Evolutionary conservation across 2,329 filamentous ascomycete genomes (phyloP).

Genomic region (Aureobasidium mangrovei): DNA sequence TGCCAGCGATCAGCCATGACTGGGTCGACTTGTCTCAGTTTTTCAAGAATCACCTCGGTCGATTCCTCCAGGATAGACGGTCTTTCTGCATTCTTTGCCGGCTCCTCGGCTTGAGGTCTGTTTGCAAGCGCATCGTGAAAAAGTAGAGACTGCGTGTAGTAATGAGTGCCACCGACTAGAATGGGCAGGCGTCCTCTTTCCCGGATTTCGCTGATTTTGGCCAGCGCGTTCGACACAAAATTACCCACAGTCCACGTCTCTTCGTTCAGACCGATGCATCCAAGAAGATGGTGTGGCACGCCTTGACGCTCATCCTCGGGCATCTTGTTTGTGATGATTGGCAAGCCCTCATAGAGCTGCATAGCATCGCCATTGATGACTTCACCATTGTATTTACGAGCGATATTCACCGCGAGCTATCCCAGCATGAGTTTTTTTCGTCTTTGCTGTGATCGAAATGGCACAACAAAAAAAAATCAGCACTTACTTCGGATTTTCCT

Average conservation of each 20-base stretch:
- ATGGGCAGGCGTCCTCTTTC: slow-evolving; percentile 73
- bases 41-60: slow-evolving; percentile 62
- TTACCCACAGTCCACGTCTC: slow-evolving; percentile 74
- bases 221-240: slow-evolving; percentile 62
- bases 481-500: slow-evolving; percentile 75
- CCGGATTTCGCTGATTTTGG: slow-evolving; percentile 68
- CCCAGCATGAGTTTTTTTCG: not conserved
- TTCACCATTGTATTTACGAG: slow-evolving; percentile 75
- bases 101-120: slow-evolving; percentile 22
- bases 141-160: slow-evolving; percentile 83
- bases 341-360: slow-evolving; percentile 88
- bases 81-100: slow-evolving; percentile 33
- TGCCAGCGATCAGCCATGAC: slow-evolving; percentile 89
- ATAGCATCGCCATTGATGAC: slow-evolving; percentile 97
- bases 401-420: slow-evolving; percentile 83
- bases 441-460: not conserved
- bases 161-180: slow-evolving; percentile 88
- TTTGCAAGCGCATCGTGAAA: slow-evolving; percentile 64
- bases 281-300: slow-evolving; percentile 80
- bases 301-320: slow-evolving; percentile 63
- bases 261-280: slow-evolving; percentile 64
- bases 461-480: not conserved
- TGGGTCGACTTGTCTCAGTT: slow-evolving; percentile 73
- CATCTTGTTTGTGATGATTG: slow-evolving; percentile 94
- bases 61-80: slow-evolving; percentile 60